Evolutionary conservation across 2,329 filamentous ascomycete genomes (phyloP), one percentile per base, ranked within the genome.

Genomic region (Xylaria sp.): DNA sequence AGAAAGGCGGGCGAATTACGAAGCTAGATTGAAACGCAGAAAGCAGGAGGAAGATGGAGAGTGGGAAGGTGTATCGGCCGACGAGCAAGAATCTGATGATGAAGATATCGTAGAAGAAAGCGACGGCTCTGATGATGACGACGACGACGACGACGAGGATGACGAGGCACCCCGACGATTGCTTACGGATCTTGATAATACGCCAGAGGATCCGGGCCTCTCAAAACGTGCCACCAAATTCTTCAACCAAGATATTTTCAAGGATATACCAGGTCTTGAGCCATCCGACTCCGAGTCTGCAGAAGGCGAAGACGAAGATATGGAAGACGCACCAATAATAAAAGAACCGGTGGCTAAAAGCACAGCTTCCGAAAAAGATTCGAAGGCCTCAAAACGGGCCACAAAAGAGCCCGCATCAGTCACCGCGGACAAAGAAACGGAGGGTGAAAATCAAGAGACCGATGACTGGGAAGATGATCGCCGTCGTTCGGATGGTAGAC

Each of bases 241-340:
- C 82, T 99, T 99, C 79, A 92, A 92, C 74, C 95, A 98, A 78
- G 94, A 98, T 73, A 91, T 99, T 48, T 99, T 99, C 84, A 90
- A 94, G 73, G 93, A 90, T 47, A 89, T 98, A 62, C 88, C 89
- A 24, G 92, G 88, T 0, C 79, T 90, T 2, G 89, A 89, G 19
- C 84, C 88, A 30, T 83, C 86, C 6, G 76, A 78, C n/a, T 71
- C 76, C 0, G 73, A 76, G 51, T 73, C 74, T 8, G 76, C 63
- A 64, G 67, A 75, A 74, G 67, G 78, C 74, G 75, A 76, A 70
- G 74, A 73, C 64, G 75, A 79, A 51, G 71, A 72, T n/a, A 67
- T 67, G 21, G 74, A 73, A 1, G 76, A 75, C 32, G 72, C 77
- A 14, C 71, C 72, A n/a, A 62, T 71, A 14, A 72, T 74, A 51